Percentiles rank a stretch among this genome's conserved stretches.
These are phyloP conservation scores for Candida pseudofarinosa DNA, from an alignment of 805 yeast species.

Conservation along the genomic window DNA sequence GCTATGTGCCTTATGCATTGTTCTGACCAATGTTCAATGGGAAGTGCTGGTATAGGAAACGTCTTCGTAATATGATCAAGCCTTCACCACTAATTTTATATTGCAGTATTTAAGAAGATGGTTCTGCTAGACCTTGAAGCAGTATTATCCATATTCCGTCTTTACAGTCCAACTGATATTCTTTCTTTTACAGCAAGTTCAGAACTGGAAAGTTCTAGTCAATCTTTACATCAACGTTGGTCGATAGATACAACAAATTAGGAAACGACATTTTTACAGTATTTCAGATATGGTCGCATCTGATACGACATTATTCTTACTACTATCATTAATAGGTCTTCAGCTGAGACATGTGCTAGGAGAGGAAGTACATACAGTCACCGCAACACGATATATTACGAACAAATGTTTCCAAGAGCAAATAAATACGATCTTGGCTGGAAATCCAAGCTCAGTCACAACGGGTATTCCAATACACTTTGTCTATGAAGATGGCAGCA, in stretches of 20 bases:
- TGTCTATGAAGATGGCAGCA: constrained; percentile 17
- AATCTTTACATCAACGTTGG: neutral
- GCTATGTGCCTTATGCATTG: neutral
- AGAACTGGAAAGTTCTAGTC: neutral
- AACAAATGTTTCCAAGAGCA: constrained; percentile 18
- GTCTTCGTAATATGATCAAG: neutral
- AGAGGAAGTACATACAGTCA: constrained; percentile 19
- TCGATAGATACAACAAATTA: neutral
- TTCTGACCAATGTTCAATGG: neutral
- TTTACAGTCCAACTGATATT: too few relatives aligned
- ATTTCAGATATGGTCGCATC: neutral
- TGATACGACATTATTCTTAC: neutral
- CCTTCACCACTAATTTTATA: neutral
- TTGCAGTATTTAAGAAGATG: too few relatives aligned
- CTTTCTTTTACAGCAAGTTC: too few relatives aligned
- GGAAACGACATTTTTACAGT: neutral
- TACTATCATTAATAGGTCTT: neutral
- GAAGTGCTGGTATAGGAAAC: neutral
- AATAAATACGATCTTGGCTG: constrained; percentile 15
- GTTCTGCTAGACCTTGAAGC: too few relatives aligned
- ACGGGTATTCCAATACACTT: constrained; percentile 30
- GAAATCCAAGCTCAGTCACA: constrained; percentile 13
- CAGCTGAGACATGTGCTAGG: neutral
- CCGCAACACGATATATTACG: constrained; percentile 23
- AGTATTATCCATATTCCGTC: too few relatives aligned